phyloP scores from a whole-genome alignment of 1,139 yeast species.

The Trichomonascaceae sp. region DNA sequence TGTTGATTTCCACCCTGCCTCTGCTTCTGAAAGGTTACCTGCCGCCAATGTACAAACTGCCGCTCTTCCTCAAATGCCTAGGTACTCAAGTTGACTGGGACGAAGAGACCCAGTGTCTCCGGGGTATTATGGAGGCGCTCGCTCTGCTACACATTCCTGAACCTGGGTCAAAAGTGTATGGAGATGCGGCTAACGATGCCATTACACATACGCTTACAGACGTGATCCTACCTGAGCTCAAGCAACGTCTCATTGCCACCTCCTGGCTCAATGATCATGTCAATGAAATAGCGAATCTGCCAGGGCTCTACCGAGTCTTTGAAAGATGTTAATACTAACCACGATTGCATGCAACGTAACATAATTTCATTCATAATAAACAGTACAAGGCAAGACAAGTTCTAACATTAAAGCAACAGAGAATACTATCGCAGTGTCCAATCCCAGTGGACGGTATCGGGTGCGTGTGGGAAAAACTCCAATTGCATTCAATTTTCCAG shows the following conservation, averaged over 20 bases:
- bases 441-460: too few species aligned
- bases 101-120: conserved; percentile 54
- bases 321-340: conserved; percentile 55
- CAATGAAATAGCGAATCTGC: conserved; percentile 79
- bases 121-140: conserved; percentile 50
- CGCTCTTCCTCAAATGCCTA: conserved; percentile 51
- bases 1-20: conserved; percentile 38
- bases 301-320: conserved; percentile 81
- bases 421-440: too few species aligned
- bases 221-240: conserved; percentile 52
- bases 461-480: too few species aligned
- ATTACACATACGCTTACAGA: conserved; percentile 33
- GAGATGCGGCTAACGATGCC: conserved; percentile 6
- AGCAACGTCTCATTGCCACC: conserved; percentile 56
- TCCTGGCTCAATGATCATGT: conserved; percentile 38
- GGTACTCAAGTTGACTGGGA: conserved; percentile 48
- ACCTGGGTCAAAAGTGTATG: conserved; percentile 25
- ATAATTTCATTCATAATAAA: too few species aligned
- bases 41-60: conserved; percentile 54
- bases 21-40: conserved; percentile 47
- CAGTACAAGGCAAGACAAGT: too few species aligned
- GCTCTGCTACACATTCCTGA: conserved; percentile 70
- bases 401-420: too few species aligned
- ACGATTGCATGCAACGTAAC: conserved; percentile 2
- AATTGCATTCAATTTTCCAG: conserved; percentile 10